A percentile compares a stretch with the other conserved stretches of the same genome.
phyloP scores from a whole-genome alignment of 2,329 filamentous ascomycete species.

The Chrysoporthe austroafricana region DNA sequence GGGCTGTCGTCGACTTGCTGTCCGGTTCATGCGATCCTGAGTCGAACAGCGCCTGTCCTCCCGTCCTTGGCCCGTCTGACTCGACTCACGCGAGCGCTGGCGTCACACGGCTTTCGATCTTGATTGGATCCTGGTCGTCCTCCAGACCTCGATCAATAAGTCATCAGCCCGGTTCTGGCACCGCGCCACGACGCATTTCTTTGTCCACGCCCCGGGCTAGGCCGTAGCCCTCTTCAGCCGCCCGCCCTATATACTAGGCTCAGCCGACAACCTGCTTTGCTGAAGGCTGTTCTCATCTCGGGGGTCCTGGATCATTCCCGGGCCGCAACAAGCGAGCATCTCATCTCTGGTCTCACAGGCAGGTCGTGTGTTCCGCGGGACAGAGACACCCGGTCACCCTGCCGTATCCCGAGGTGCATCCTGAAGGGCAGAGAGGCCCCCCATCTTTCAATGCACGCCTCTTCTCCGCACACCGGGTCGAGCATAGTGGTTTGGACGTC shows the following conservation, averaged over 20 bases:
- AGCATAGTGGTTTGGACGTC: conserved; percentile 4
- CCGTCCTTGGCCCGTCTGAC: background rate
- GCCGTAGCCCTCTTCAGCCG: background rate
- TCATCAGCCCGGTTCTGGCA: background rate
- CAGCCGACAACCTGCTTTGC: background rate
- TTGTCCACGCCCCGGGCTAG: background rate
- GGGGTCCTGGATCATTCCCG: background rate
- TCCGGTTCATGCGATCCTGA: background rate
- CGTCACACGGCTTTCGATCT: background rate
- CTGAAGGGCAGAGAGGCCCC: background rate
- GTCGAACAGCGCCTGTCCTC: background rate
- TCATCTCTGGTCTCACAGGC: background rate
- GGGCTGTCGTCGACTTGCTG: too few relatives aligned
- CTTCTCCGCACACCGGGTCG: background rate
- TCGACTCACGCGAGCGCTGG: background rate
- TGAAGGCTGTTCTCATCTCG: background rate
- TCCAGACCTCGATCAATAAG: background rate
- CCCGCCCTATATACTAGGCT: background rate
- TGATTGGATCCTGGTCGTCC: background rate
- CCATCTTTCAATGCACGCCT: background rate
- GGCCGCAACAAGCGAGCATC: background rate
- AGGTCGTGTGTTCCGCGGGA: too few relatives aligned
- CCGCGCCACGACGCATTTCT: background rate
- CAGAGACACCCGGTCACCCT: background rate
- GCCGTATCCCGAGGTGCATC: background rate